Base-by-base conservation (phyloP, 2,329 filamentous ascomycete species). In the Bipolaris gigantea region DNA sequence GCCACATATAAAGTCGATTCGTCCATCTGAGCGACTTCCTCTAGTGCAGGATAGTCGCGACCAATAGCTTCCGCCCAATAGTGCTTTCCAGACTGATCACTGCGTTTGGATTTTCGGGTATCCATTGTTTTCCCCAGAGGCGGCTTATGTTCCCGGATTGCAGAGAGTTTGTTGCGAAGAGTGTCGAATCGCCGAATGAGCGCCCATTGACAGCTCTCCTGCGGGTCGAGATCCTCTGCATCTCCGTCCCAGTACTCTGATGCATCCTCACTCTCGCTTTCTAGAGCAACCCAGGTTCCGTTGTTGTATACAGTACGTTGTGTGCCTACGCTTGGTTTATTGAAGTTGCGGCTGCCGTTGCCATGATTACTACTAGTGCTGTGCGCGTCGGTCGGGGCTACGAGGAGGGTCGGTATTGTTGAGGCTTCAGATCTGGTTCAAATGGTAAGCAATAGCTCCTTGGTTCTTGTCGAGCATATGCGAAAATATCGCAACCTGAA, bases 231-330 rank as follows among this genome's bases (percentile, higher is more conserved):
- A 11, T 64, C 55, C 35, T 46, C 30, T 9, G 42, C 25, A 32
- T 36, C 41, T n/a, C 53, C 47, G 11, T 58, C 55, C 33, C 51
- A 44, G 6, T 59, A 16, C 34, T 73, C 65, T 16, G 54, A 30
- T 11, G 41, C 25, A 6, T 32, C 38, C n/a, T 48, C 32, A 35
- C 50, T 30, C 27, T 47, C 47, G 15, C 70, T 62, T 11, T 80
- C 75, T 0, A 84, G 81, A 2, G 81, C 79, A 21, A 88, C 84
- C 71, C 91, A 96, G 34, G 90, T 89, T 44, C 91, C 92, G 62
- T 96, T 89, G 15, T 85, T 78, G 70, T 90, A 94, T 67, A 85
- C 87, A 10, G 88, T 89, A 50, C 82, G 76, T 19, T 79, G 76
- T 64, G 74, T 58, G 5, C 79, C 79, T 52, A 77, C 70, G 8